Percentiles rank a stretch among this genome's conserved stretches.
Evolutionary conservation across 1,139 yeast species (phyloP).

Genomic region (Pneumocystis oryctolagi): DNA sequence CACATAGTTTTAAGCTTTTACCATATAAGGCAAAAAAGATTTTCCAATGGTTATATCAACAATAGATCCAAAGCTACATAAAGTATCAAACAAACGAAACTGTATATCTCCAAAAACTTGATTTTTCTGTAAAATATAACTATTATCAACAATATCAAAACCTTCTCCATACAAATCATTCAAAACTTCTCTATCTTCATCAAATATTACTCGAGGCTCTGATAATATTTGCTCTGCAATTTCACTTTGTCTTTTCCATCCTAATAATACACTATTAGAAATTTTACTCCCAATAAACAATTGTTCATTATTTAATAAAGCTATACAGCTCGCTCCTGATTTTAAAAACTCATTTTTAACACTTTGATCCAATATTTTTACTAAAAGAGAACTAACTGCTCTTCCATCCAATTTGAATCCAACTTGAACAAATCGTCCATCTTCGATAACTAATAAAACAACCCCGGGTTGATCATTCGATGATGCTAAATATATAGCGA

Average conservation of each 20-base stretch:
- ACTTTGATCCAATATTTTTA: slow-evolving; percentile 17
- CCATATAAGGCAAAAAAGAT: background rate
- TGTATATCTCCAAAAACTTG: slow-evolving; percentile 7
- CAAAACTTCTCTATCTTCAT: slow-evolving; percentile 24
- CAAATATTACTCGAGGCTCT: slow-evolving; percentile 14
- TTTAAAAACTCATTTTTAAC: slow-evolving; percentile 5
- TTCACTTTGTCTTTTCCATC: slow-evolving; percentile 21
- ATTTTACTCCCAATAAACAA: slow-evolving; percentile 34
- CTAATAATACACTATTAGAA: slow-evolving; percentile 30
- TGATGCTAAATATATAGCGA: slow-evolving; percentile 32
- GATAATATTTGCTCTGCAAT: background rate
- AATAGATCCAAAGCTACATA: slow-evolving; percentile 62
- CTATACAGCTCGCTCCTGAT: slow-evolving; percentile 10
- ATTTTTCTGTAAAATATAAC: background rate
- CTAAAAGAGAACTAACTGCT: slow-evolving; percentile 24
- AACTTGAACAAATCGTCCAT: slow-evolving; percentile 39
- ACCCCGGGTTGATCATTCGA: slow-evolving; percentile 23
- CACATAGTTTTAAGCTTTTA: background rate
- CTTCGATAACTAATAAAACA: slow-evolving; percentile 37
- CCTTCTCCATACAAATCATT: slow-evolving; percentile 18
- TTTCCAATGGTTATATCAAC: slow-evolving; percentile 53
- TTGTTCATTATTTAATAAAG: slow-evolving; percentile 16
- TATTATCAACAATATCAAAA: background rate
- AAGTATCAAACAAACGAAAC: slow-evolving; percentile 33
- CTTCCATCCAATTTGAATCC: slow-evolving; percentile 39